Conservation (phyloP, 2,329 filamentous ascomycete species). For the Dactylellina leptospora region DNA sequence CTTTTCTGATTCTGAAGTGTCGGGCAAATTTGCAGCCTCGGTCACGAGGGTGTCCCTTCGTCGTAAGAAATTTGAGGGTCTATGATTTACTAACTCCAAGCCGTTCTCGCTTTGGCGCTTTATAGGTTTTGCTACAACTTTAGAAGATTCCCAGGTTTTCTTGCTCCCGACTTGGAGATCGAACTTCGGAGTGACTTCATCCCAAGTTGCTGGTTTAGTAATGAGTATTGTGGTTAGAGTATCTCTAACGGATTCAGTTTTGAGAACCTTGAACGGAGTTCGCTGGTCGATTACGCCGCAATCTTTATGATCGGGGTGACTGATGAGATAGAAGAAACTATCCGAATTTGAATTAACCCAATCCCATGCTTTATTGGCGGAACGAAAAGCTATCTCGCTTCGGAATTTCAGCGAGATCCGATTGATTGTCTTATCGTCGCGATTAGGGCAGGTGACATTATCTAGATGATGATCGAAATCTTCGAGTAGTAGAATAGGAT, state of each 20-base stretch:
- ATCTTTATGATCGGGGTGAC: constrained; percentile 21
- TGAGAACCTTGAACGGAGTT: constrained; percentile 20
- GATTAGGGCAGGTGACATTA: constrained; percentile 15
- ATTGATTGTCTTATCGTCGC: too few relatives aligned
- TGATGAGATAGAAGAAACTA: constrained; percentile 25
- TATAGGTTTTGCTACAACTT: too few relatives aligned
- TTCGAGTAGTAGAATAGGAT: constrained; percentile 19
- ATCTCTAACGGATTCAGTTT: background rate
- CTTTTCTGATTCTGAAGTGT: too few relatives aligned
- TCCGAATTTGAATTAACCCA: constrained; percentile 18
- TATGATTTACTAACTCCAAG: too few relatives aligned
- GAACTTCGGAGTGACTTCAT: constrained; percentile 8
- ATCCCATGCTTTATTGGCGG: constrained; percentile 25
- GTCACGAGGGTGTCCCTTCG: too few relatives aligned
- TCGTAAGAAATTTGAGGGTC: too few relatives aligned
- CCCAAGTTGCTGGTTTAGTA: constrained; percentile 7
- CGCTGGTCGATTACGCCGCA: constrained; percentile 18
- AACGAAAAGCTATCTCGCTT: constrained; percentile 16
- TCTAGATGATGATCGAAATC: constrained; percentile 26
- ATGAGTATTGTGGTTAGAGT: background rate
- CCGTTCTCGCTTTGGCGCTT: too few relatives aligned
- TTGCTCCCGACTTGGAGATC: constrained; percentile 6
- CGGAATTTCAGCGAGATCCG: constrained; percentile 17
- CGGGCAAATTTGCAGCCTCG: too few relatives aligned
- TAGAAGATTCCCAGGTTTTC: too few relatives aligned